These are phyloP conservation scores for Candida sp. DNA, from an alignment of 1,139 yeast genomes.

Conservation along the genomic window DNA sequence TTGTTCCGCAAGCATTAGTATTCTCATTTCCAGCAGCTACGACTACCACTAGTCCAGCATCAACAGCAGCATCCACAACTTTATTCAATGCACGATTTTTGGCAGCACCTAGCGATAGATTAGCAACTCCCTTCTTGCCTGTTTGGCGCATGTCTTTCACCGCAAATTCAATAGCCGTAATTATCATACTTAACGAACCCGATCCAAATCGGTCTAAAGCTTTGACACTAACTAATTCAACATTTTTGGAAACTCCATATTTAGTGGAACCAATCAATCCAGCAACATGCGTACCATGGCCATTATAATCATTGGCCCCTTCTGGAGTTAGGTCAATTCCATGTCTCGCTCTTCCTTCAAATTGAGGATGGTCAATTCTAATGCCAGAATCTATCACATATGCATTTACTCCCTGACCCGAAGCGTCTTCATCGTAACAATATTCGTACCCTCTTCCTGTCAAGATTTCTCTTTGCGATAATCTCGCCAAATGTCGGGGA, in stretches of 20 bases:
- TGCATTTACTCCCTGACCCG: constrained; percentile 52
- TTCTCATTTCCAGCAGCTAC: constrained; percentile 89
- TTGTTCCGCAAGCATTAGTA: constrained; percentile 69
- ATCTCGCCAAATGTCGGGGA: constrained; percentile 66
- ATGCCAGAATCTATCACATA: constrained; percentile 86
- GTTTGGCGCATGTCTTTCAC: constrained; percentile 52
- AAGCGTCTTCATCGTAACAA: constrained; percentile 19
- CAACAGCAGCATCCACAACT: constrained; percentile 69
- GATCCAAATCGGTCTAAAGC: constrained; percentile 61
- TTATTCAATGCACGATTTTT: constrained; percentile 62
- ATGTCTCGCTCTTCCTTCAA: constrained; percentile 55
- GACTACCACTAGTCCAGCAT: constrained; percentile 73
- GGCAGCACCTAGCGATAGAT: constrained; percentile 74
- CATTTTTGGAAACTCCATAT: constrained; percentile 78
- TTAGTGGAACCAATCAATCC: constrained; percentile 79
- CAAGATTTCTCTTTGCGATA: constrained; percentile 49
- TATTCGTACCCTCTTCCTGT: constrained; percentile 17
- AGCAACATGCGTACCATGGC: constrained; percentile 89
- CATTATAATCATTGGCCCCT: constrained; percentile 61
- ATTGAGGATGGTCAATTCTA: constrained; percentile 54
- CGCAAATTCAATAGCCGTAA: constrained; percentile 70
- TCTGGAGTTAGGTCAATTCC: constrained; percentile 65
- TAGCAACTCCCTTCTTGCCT: constrained; percentile 61
- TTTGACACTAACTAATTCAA: constrained; percentile 63
- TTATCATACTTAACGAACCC: constrained; percentile 65